phyloP scores from a whole-genome alignment of 1,284 basidiomycete genomes.

The Pseudozyma sp. region DNA sequence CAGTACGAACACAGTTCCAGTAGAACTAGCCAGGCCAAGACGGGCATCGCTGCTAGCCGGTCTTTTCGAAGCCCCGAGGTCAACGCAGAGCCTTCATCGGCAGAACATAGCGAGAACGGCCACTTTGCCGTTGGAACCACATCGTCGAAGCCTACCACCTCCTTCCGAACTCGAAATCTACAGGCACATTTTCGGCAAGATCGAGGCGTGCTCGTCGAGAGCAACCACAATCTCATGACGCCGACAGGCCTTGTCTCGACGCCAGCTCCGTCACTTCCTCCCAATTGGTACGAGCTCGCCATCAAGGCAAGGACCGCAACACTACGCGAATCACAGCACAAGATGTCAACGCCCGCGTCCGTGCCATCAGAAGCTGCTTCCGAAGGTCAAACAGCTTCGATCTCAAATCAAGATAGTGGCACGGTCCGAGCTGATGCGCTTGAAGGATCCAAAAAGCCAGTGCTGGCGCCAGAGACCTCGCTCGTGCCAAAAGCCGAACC shows the following conservation, averaged over 20 bases:
- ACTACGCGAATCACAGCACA: slow-evolving; percentile 36
- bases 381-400: not conserved
- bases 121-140: not conserved
- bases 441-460: not conserved
- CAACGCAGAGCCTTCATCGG: not conserved
- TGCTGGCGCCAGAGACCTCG: not conserved
- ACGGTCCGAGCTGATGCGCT: not conserved
- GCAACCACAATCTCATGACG: slow-evolving; percentile 32
- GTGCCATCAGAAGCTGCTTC: slow-evolving; percentile 3
- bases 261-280: slow-evolving; percentile 19
- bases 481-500: slow-evolving; percentile 16
- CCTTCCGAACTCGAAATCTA: not conserved
- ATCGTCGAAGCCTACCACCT: not conserved
- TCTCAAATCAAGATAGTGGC: not conserved
- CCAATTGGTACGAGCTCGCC: slow-evolving; percentile 42
- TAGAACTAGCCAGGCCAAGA: not conserved
- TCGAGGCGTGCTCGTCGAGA: slow-evolving; percentile 17
- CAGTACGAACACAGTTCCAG: not conserved
- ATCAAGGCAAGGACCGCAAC: slow-evolving; percentile 21
- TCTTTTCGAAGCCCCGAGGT: not conserved
- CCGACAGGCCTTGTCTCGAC: slow-evolving; percentile 30
- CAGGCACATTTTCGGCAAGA: slow-evolving; percentile 2
- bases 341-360: slow-evolving; percentile 14
- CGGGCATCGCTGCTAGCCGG: too few species aligned
- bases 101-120: slow-evolving; percentile 9